Evolutionary conservation across 2,329 filamentous ascomycete genomes (phyloP).

Genomic region (Paraconiothyrium brasiliense): DNA sequence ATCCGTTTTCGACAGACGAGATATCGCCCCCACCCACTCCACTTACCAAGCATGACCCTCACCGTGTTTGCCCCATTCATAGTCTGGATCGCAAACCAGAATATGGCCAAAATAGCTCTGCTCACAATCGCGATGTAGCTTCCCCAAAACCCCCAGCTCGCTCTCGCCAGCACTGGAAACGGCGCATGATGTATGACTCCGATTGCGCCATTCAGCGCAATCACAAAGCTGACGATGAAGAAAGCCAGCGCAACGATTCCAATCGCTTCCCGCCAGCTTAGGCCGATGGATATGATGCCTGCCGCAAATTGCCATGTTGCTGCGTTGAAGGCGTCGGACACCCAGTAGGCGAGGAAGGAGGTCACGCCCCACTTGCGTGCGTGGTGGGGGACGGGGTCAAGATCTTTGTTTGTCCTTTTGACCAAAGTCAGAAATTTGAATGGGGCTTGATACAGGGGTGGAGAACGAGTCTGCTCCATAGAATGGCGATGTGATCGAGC

Average conservation of each 20-base stretch:
- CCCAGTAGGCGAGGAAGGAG: constrained; percentile 62
- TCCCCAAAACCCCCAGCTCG: constrained; percentile 67
- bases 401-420: constrained; percentile 58
- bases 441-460: too few species aligned
- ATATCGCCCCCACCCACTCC: not conserved
- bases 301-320: constrained; percentile 64
- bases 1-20: too few species aligned
- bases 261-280: constrained; percentile 65
- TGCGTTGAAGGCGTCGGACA: constrained; percentile 62
- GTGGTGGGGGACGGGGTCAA: constrained; percentile 58
- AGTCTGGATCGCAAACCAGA: constrained; percentile 74
- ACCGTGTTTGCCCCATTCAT: constrained; percentile 68
- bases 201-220: constrained; percentile 67
- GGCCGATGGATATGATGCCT: constrained; percentile 53
- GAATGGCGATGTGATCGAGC: too few species aligned
- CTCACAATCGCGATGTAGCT: constrained; percentile 65
- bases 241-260: constrained; percentile 62
- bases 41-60: constrained; percentile 57
- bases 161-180: constrained; percentile 65
- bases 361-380: constrained; percentile 58
- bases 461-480: too few species aligned
- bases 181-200: constrained; percentile 60
- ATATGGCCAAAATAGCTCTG: constrained; percentile 63
- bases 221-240: constrained; percentile 67
- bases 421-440: too few species aligned